phyloP scores from a whole-genome alignment of 177 flowering plant genomes.

The Vitis hybrid region DNA sequence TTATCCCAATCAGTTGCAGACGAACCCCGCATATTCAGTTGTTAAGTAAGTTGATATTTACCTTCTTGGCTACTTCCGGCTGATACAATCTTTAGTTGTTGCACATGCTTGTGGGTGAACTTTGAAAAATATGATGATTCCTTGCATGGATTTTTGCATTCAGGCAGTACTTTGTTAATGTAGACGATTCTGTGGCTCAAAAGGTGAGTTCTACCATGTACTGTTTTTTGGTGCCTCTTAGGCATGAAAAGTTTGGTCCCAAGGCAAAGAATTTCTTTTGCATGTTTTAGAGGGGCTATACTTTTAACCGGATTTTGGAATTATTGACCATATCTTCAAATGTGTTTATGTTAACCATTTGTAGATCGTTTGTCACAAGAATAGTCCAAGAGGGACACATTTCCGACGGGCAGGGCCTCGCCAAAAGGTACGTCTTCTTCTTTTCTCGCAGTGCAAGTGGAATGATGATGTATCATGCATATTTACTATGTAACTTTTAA shows the following conservation, averaged over 20 bases:
- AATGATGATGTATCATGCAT: background rate
- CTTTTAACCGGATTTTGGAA: too few species aligned
- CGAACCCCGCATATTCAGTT: slow-evolving; percentile 58
- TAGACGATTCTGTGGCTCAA: slow-evolving; percentile 54
- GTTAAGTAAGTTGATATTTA: slow-evolving; percentile 47
- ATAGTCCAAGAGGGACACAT: slow-evolving; percentile 57
- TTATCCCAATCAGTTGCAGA: slow-evolving; percentile 52
- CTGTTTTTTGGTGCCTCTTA: too few species aligned
- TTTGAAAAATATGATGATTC: background rate
- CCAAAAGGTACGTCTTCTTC: slow-evolving; percentile 31
- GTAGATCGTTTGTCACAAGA: slow-evolving; percentile 52
- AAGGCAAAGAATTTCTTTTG: too few species aligned
- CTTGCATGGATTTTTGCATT: slow-evolving; percentile 2
- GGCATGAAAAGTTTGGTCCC: too few species aligned
- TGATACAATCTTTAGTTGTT: background rate
- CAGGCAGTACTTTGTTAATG: slow-evolving; percentile 69
- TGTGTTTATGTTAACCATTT: slow-evolving; percentile 6
- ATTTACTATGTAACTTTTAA: background rate
- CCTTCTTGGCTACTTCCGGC: background rate
- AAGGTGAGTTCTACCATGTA: slow-evolving; percentile 28
- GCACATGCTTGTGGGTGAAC: background rate
- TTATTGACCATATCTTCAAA: background rate
- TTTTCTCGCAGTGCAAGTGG: background rate
- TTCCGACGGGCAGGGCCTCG: slow-evolving; percentile 76
- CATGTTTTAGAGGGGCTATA: too few species aligned